A percentile compares a stretch with the other conserved stretches of the same genome.
Evolutionary conservation across 1,139 yeast genomes (phyloP).

Genomic region (Suhomyces bolitotheri): DNA sequence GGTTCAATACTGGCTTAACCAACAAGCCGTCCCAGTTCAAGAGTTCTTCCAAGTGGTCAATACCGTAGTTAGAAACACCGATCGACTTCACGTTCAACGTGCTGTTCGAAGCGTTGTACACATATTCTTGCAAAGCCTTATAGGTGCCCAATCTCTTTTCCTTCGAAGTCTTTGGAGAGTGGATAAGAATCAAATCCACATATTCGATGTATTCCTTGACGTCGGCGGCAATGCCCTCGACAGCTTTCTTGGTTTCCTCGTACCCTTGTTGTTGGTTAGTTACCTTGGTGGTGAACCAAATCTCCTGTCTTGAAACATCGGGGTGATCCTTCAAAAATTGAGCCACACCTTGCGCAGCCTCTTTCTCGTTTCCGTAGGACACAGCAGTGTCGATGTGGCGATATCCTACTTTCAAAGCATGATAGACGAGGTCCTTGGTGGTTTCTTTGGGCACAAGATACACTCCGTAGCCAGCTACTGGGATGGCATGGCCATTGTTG

Average conservation of each 20-base stretch:
- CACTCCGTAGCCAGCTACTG: constrained; percentile 44
- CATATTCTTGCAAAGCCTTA: constrained; percentile 43
- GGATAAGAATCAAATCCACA: constrained; percentile 46
- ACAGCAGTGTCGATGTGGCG: constrained; percentile 68
- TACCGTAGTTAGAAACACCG: constrained; percentile 48
- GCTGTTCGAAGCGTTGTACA: constrained; percentile 28
- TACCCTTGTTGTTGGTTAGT: constrained; percentile 23
- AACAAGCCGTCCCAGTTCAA: constrained; percentile 35
- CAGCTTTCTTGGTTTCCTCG: constrained; percentile 22
- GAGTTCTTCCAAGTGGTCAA: constrained; percentile 37
- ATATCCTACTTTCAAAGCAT: constrained; percentile 60
- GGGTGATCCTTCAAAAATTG: constrained; percentile 46
- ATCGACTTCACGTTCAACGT: constrained; percentile 34
- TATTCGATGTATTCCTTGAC: constrained; percentile 41
- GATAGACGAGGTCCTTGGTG: constrained; percentile 32
- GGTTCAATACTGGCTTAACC: constrained; percentile 44
- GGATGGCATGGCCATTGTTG: constrained; percentile 40
- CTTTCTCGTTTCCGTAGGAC: constrained; percentile 23
- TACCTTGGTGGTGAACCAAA: constrained; percentile 38
- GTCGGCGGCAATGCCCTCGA: constrained; percentile 21
- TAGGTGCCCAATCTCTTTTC: constrained; percentile 39
- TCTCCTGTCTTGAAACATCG: constrained; percentile 29
- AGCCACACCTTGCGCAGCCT: constrained; percentile 35
- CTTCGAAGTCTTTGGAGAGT: constrained; percentile 33
- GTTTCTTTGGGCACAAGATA: constrained; percentile 28